phyloP scores from a whole-genome alignment of 805 yeast genomes.

The Zygoascus biomembranicola region DNA sequence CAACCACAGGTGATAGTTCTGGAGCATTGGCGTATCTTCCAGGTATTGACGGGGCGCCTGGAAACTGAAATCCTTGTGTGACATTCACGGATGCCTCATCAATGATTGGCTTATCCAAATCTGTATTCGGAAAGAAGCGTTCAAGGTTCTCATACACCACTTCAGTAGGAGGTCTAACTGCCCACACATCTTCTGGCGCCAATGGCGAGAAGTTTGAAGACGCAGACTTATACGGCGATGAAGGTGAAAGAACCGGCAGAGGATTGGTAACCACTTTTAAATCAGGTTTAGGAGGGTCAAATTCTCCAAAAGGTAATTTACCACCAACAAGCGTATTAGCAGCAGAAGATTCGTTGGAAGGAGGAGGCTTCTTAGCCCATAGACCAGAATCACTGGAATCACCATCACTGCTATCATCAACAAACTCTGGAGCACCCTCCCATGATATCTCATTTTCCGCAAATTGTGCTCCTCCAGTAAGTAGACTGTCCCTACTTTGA shows the following conservation, averaged over 20 bases:
- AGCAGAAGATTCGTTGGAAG: neutral
- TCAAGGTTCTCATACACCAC: slow-evolving; percentile 88
- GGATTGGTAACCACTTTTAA: slow-evolving; percentile 8
- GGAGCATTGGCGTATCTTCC: neutral
- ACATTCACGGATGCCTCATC: slow-evolving; percentile 44
- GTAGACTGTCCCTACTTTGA: slow-evolving; percentile 5
- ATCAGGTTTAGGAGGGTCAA: slow-evolving; percentile 1
- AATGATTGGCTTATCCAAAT: slow-evolving; percentile 84
- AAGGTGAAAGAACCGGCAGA: slow-evolving; percentile 8
- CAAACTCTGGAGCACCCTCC: slow-evolving; percentile 57
- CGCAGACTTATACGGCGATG: slow-evolving; percentile 7
- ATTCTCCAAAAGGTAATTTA: neutral
- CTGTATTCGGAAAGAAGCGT: slow-evolving; percentile 83
- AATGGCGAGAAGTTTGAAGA: slow-evolving; percentile 9
- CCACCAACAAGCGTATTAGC: neutral
- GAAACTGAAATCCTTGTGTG: slow-evolving; percentile 1
- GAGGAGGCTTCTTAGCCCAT: slow-evolving; percentile 43
- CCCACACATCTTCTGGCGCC: slow-evolving; percentile 36
- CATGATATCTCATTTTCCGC: slow-evolving; percentile 66
- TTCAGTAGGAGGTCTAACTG: slow-evolving; percentile 91
- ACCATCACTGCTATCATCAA: slow-evolving; percentile 13
- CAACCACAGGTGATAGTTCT: slow-evolving; percentile 10
- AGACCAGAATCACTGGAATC: slow-evolving; percentile 38
- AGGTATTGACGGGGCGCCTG: neutral
- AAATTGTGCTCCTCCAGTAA: slow-evolving; percentile 36